These are phyloP conservation scores for Azolla pinnata DNA, from an alignment of 75 land plant genomes.

Conservation along the genomic window DNA sequence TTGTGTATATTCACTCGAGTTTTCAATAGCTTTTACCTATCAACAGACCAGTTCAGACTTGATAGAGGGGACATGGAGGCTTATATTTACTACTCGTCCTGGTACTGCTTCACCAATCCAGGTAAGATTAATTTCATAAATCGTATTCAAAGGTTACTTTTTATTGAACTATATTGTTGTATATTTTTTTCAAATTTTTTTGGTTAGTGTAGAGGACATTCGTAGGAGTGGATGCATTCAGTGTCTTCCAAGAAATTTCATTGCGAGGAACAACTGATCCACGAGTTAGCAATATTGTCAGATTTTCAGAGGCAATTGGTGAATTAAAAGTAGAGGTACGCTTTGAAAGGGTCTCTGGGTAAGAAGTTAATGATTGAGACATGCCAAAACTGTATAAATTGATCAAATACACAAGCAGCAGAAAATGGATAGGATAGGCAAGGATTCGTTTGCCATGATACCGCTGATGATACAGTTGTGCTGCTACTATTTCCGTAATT, in stretches of 20 bases:
- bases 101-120: slow-evolving; percentile 96
- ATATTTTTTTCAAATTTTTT: neutral
- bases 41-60: slow-evolving; percentile 72
- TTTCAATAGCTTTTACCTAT: neutral
- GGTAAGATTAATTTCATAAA: slow-evolving; percentile 25
- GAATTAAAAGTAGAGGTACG: slow-evolving; percentile 99
- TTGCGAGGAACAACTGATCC: slow-evolving; percentile 58
- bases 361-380: neutral
- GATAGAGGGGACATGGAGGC: slow-evolving; percentile 90
- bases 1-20: neutral
- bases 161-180: neutral
- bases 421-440: too few relatives aligned
- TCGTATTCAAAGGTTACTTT: neutral
- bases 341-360: too few relatives aligned
- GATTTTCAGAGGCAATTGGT: slow-evolving; percentile 79
- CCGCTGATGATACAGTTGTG: too few relatives aligned
- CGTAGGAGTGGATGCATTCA: slow-evolving; percentile 86
- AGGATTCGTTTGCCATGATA: too few relatives aligned
- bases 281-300: slow-evolving; percentile 76
- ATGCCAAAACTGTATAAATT: too few relatives aligned
- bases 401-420: too few relatives aligned
- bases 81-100: slow-evolving; percentile 92
- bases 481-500: too few relatives aligned
- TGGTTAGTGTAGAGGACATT: slow-evolving; percentile 76
- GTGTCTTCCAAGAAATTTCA: slow-evolving; percentile 75